Evolutionary conservation across 148 eudicot species (phyloP).

Genomic region (Selenicereus undatus): DNA sequence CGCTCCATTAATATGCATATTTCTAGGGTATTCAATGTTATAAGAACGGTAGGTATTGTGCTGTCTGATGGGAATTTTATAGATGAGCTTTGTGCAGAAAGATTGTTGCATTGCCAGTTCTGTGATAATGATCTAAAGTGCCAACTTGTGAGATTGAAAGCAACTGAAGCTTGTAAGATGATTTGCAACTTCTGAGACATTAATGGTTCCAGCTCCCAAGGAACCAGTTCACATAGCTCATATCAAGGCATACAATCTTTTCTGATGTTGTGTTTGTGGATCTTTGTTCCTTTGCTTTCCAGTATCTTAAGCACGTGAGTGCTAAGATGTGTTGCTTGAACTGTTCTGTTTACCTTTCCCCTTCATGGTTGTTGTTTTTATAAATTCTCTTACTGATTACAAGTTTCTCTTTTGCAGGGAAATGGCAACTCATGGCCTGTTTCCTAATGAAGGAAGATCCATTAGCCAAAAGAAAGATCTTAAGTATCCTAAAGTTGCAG

Average conservation of each 20-base stretch:
- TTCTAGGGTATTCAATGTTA: neutral
- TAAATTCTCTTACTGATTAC: slow-evolving; percentile 6
- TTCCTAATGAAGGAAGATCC: slow-evolving; percentile 69
- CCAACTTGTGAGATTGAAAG: neutral
- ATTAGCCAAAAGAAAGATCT: slow-evolving; percentile 33
- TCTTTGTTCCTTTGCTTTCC: slow-evolving; percentile 3
- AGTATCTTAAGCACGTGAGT: neutral
- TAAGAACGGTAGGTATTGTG: neutral
- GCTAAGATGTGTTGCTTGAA: neutral
- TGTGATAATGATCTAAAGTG: neutral
- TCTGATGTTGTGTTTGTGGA: neutral
- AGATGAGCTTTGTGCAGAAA: neutral
- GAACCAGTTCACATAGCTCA: neutral
- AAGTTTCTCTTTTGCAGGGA: slow-evolving; percentile 45
- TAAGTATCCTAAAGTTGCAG: slow-evolving; percentile 64
- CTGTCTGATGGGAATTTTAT: neutral
- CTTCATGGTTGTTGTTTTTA: neutral
- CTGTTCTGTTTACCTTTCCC: neutral
- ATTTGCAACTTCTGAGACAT: neutral
- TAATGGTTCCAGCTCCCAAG: neutral
- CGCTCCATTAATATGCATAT: neutral
- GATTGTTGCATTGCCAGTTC: neutral
- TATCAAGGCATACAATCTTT: neutral
- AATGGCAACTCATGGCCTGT: slow-evolving; percentile 77
- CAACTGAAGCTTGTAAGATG: neutral